Evolutionary conservation across 371 early-diverging fungal species (phyloP).

Genomic region (Vairimorpha ceranae): DNA sequence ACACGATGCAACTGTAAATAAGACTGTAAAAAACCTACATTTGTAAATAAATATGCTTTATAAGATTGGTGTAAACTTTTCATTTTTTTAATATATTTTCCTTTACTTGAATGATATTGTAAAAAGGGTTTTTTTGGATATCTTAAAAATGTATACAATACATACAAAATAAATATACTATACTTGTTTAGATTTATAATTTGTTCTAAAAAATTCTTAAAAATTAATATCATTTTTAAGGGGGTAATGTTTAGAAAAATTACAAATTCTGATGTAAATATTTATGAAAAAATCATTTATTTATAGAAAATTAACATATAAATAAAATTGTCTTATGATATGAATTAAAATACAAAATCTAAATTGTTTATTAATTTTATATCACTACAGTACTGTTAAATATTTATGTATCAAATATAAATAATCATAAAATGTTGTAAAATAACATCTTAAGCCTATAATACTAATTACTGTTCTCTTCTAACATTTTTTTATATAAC

Average conservation of each 20-base stretch:
- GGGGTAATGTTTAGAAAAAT: not conserved
- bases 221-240: conserved; percentile 3
- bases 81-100: conserved; percentile 34
- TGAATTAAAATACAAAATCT: no score
- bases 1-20: conserved; percentile 39
- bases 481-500: conserved; percentile 27
- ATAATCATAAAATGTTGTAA: no score
- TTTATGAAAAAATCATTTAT: no score
- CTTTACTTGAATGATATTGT: conserved; percentile 15
- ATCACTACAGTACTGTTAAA: no score
- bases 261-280: no score
- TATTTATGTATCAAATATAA: no score
- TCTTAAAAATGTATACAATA: conserved; percentile 8
- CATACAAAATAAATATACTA: conserved; percentile 7
- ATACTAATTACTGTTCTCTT: no score
- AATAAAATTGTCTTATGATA: no score
- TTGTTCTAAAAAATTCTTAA: not conserved
- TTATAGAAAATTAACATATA: no score
- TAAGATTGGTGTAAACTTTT: conserved; percentile 44
- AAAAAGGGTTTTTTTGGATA: not conserved
- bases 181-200: not conserved
- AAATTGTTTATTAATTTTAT: no score
- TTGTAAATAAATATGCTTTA: conserved; percentile 45
- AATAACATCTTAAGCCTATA: no score
- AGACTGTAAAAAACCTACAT: conserved; percentile 46